Evolutionary conservation across 805 yeast species (phyloP).

Genomic region (Blastobotrys chiropterorum): DNA sequence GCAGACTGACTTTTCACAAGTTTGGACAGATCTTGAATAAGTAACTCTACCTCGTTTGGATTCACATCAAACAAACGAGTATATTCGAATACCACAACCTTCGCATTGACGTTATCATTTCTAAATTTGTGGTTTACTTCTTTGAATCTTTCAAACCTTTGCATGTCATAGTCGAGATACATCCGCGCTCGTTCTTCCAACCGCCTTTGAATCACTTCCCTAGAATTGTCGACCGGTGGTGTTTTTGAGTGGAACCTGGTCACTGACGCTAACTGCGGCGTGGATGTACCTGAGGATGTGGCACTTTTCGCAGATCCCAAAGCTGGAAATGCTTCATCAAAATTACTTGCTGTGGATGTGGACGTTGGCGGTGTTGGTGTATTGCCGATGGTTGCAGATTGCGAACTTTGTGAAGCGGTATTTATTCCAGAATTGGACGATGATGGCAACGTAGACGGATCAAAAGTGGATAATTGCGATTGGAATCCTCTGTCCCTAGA

Average conservation of each 20-base stretch:
- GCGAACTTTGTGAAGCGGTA: conserved; percentile 1
- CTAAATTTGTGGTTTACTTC: conserved; percentile 44
- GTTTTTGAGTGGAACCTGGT: conserved; percentile 13
- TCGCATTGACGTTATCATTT: conserved; percentile 41
- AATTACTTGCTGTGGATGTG: neutral
- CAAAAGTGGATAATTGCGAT: conserved; percentile 60
- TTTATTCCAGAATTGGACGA: conserved; percentile 5
- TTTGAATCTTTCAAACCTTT: conserved; percentile 44
- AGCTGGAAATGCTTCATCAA: conserved; percentile 21
- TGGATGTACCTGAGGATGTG: neutral
- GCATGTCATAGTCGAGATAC: conserved; percentile 52
- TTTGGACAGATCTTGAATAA: conserved; percentile 15
- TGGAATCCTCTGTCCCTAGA: conserved; percentile 38
- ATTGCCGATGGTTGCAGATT: too few relatives aligned
- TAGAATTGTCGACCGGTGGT: conserved; percentile 24
- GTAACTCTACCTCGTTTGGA: conserved; percentile 7
- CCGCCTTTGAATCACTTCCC: conserved; percentile 49
- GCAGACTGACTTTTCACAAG: conserved; percentile 4
- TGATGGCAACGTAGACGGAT: conserved; percentile 10
- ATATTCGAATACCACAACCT: conserved; percentile 43
- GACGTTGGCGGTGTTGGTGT: neutral
- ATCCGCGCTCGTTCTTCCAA: conserved; percentile 82
- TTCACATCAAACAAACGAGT: conserved; percentile 39
- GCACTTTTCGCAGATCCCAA: conserved; percentile 14
- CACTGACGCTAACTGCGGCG: conserved; percentile 13